Conservation (phyloP, 179 eudicot species). For the Camellia oleifera region DNA sequence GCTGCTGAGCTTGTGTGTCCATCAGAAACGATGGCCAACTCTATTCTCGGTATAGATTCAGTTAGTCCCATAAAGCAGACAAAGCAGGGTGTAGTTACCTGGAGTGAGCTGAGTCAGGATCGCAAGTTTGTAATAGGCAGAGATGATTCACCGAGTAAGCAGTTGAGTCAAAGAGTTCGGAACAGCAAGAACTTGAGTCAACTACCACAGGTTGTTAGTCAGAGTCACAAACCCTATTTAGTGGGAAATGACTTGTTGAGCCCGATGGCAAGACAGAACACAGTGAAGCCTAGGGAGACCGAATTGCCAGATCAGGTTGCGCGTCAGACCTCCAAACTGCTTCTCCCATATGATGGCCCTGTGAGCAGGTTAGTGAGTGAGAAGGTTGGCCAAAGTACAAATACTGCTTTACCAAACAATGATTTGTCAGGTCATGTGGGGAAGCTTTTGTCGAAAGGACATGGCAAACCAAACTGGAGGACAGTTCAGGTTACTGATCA, state of each 20-base stretch:
- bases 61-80: background rate
- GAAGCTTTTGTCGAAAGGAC: background rate
- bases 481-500: conserved; percentile 17
- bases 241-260: background rate
- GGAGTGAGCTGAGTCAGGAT: conserved; percentile 4
- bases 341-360: background rate
- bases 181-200: background rate
- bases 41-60: conserved; percentile 16
- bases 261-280: background rate
- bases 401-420: background rate
- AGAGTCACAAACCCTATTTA: background rate
- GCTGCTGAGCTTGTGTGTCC: conserved; percentile 15
- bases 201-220: too few relatives aligned
- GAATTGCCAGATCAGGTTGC: conserved; percentile 13
- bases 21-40: background rate
- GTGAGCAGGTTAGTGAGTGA: background rate
- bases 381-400: background rate
- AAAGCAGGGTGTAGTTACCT: background rate
- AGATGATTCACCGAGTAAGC: background rate
- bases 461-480: background rate
- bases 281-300: background rate
- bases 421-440: conserved; percentile 3
- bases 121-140: conserved; percentile 1
- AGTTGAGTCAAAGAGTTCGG: too few relatives aligned
- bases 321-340: background rate